phyloP scores from a whole-genome alignment of 2,329 filamentous ascomycete genomes.

The Aaosphaeria arxii region DNA sequence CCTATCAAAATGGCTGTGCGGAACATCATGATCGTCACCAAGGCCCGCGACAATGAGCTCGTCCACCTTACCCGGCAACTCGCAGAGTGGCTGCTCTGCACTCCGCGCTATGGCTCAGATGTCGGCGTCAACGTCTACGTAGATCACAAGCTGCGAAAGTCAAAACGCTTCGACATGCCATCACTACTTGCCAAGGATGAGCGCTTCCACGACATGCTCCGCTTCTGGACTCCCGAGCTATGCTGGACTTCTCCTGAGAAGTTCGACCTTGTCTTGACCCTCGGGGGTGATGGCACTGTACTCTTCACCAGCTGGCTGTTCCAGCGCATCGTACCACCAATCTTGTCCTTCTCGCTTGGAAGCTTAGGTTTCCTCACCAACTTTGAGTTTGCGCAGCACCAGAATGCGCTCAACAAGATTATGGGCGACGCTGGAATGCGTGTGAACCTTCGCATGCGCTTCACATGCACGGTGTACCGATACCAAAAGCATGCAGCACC shows the following conservation, averaged over 20 bases:
- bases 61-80: constrained; percentile 87
- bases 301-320: constrained; percentile 91
- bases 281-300: constrained; percentile 83
- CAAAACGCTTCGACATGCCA: constrained; percentile 79
- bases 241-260: constrained; percentile 93
- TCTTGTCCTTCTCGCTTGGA: constrained; percentile 79
- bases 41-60: constrained; percentile 90
- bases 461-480: constrained; percentile 95
- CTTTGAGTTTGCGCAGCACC: constrained; percentile 85
- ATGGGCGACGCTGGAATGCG: constrained; percentile 97
- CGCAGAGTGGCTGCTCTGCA: constrained; percentile 81
- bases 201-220: constrained; percentile 78
- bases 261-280: constrained; percentile 88
- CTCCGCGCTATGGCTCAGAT: constrained; percentile 83
- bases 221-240: constrained; percentile 94
- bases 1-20: constrained; percentile 89
- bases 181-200: constrained; percentile 71
- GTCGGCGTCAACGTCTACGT: constrained; percentile 96
- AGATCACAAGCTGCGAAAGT: constrained; percentile 88
- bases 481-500: constrained; percentile 45
- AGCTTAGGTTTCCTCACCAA: constrained; percentile 86
- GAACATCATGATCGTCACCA: constrained; percentile 98
- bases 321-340: constrained; percentile 80
- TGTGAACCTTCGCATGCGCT: constrained; percentile 96
- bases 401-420: constrained; percentile 78